phyloP scores from a whole-genome alignment of 768 basidiomycete genomes.

The Russula olivacea region DNA sequence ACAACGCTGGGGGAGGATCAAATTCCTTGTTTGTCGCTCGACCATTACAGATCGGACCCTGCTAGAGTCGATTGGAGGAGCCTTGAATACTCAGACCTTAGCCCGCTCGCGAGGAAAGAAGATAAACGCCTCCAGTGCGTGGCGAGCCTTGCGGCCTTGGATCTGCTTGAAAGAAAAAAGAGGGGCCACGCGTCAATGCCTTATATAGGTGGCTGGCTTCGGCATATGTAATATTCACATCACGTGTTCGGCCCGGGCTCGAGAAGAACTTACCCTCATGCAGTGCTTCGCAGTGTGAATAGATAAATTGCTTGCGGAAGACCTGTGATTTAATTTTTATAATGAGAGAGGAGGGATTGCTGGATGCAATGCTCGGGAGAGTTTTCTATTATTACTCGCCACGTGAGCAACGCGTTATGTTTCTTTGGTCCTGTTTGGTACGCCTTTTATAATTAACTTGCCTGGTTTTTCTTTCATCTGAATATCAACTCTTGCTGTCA shows the following conservation, averaged over 20 bases:
- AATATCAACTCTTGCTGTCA: conserved; percentile 10
- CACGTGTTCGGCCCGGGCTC: not conserved
- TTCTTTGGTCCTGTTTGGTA: conserved; percentile 19
- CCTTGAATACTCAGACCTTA: conserved; percentile 74
- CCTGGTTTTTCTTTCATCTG: not conserved
- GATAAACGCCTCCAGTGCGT: conserved; percentile 38
- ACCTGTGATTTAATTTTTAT: not conserved
- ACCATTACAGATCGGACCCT: conserved; percentile 51
- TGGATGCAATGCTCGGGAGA: not conserved
- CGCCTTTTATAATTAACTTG: not conserved
- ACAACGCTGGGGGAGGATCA: conserved; percentile 26
- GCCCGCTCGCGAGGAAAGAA: conserved; percentile 59
- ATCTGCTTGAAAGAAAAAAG: conserved; percentile 31
- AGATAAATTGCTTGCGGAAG: not conserved
- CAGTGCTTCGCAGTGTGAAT: not conserved
- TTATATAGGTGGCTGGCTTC: not conserved
- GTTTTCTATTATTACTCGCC: conserved; percentile 1
- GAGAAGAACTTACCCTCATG: not conserved
- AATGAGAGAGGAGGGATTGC: not conserved
- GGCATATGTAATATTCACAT: conserved; percentile 18
- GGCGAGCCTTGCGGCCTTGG: conserved; percentile 68
- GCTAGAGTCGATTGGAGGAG: conserved; percentile 59
- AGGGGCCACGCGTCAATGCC: not conserved
- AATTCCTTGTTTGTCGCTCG: conserved; percentile 66
- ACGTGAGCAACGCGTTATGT: conserved; percentile 21